Percentiles rank a stretch among this genome's conserved stretches.
These are phyloP conservation scores for Paraurostyla sp. DNA, from an alignment of 73 alveolate genomes.

Conservation along the genomic window DNA sequence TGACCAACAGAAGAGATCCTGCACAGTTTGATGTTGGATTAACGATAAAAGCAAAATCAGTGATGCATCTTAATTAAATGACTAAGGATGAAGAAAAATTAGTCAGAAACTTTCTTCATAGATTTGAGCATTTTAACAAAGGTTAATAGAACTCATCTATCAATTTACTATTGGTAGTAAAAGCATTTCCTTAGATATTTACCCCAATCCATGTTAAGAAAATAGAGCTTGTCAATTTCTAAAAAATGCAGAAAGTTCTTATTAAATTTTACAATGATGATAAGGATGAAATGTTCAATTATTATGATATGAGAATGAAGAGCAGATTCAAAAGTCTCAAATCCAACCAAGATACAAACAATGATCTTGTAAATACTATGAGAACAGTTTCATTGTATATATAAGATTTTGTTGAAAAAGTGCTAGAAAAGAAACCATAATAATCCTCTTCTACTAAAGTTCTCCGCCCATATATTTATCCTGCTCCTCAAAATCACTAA, in stretches of 20 bases:
- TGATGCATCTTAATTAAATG: background rate
- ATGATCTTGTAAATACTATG: too few species aligned
- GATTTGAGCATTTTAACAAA: background rate
- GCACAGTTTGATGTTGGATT: background rate
- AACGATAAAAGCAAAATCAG: background rate
- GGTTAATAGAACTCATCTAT: background rate
- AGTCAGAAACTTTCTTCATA: background rate
- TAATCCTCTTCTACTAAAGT: too few species aligned
- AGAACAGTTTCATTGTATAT: too few species aligned
- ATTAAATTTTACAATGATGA: slow-evolving; percentile 72
- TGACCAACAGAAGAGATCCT: slow-evolving; percentile 10
- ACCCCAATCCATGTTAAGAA: slow-evolving; percentile 28
- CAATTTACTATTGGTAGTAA: slow-evolving; percentile 41
- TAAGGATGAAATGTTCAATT: slow-evolving; percentile 68
- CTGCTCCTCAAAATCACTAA: too few species aligned
- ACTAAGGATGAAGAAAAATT: slow-evolving; percentile 27
- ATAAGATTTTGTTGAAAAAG: too few species aligned
- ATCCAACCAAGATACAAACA: background rate
- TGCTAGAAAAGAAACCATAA: too few species aligned
- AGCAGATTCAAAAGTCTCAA: background rate
- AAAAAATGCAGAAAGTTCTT: slow-evolving; percentile 46
- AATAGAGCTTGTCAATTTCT: slow-evolving; percentile 55
- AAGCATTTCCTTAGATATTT: slow-evolving; percentile 53
- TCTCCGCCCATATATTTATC: too few species aligned
- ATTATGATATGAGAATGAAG: slow-evolving; percentile 58